Evolutionary conservation across 148 eudicot species (phyloP).

Genomic region (Simmondsia chinensis): DNA sequence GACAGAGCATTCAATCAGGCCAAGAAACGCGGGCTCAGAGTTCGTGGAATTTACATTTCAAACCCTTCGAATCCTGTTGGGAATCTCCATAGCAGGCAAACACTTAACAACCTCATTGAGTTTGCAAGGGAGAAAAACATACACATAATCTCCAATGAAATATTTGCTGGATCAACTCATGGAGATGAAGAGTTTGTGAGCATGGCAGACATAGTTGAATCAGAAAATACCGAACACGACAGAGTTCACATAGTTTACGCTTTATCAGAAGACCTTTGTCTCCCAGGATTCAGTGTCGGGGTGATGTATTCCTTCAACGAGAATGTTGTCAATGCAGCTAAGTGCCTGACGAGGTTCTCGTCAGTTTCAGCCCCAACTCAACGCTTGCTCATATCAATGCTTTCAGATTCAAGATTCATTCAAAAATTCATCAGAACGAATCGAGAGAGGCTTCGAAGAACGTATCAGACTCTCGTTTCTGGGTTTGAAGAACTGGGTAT

Average conservation of each 20-base stretch:
- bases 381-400: constrained; percentile 50
- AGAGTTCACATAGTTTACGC: constrained; percentile 71
- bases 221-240: constrained; percentile 46
- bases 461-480: constrained; percentile 30
- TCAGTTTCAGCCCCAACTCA: constrained; percentile 57
- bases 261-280: constrained; percentile 70
- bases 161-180: constrained; percentile 37
- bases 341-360: constrained; percentile 62
- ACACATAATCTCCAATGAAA: constrained; percentile 69
- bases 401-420: constrained; percentile 52
- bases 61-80: constrained; percentile 80
- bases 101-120: constrained; percentile 57
- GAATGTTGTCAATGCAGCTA: constrained; percentile 52
- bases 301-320: constrained; percentile 55
- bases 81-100: constrained; percentile 45
- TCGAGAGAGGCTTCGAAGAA: constrained; percentile 43
- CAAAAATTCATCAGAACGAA: constrained; percentile 30
- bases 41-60: constrained; percentile 72
- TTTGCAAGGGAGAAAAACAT: constrained; percentile 89
- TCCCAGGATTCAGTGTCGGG: constrained; percentile 47
- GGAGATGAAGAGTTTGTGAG: constrained; percentile 52
- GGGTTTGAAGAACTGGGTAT: constrained; percentile 72
- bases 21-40: constrained; percentile 73
- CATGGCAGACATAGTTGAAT: constrained; percentile 64
- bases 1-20: constrained; percentile 78